A percentile compares a stretch with the other conserved stretches of the same genome.
Conservation (phyloP, 345 rosid genomes). For the Microthlaspi erraticum region DNA sequence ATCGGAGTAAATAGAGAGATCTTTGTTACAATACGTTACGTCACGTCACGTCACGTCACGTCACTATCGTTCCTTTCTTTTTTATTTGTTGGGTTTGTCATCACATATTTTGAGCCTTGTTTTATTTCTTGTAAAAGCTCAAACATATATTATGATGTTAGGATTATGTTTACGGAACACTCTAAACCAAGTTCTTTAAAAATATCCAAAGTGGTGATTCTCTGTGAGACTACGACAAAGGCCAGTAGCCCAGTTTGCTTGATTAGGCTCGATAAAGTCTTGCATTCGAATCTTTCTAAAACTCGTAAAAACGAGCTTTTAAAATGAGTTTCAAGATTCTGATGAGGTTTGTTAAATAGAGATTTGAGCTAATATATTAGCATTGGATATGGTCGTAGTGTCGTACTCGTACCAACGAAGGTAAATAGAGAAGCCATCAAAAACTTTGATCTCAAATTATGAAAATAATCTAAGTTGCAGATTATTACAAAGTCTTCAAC, state of each 20-base stretch:
- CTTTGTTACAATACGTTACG: slow-evolving; percentile 16
- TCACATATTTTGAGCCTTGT: slow-evolving; percentile 13
- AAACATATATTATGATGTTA: no score
- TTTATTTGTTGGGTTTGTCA: neutral
- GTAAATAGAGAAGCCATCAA: no score
- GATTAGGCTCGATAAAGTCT: neutral
- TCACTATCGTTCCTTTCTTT: neutral
- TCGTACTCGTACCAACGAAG: no score
- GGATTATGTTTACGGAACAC: slow-evolving; percentile 6
- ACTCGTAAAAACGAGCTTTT: neutral
- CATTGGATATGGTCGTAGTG: no score
- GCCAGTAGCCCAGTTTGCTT: slow-evolving; percentile 1
- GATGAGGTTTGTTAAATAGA: neutral
- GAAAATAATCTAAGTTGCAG: no score
- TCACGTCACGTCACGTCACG: neutral
- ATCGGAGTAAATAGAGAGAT: neutral
- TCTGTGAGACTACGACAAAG: neutral
- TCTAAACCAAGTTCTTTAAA: neutral
- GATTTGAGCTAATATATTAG: neutral
- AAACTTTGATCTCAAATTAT: no score
- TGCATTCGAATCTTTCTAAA: neutral
- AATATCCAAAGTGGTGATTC: neutral
- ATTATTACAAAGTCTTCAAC: no score
- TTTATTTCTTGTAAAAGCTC: slow-evolving; percentile 20
- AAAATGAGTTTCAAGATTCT: neutral